These are phyloP conservation scores for Recurvomyces mirabilis DNA, from an alignment of 495 filamentous ascomycete genomes.

Conservation along the genomic window DNA sequence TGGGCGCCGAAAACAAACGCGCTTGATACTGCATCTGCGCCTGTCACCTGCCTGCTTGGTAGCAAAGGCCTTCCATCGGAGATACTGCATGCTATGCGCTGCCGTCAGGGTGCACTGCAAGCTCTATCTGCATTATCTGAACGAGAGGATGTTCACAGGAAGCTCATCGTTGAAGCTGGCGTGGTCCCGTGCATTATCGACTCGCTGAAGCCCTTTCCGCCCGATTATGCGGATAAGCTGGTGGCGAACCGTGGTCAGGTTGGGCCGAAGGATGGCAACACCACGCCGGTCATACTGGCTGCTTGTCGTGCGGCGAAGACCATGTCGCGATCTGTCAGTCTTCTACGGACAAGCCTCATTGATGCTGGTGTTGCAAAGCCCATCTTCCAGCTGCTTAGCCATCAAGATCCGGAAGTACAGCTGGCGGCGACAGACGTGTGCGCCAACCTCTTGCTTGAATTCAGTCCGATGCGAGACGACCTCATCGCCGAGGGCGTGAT, in stretches of 20 bases:
- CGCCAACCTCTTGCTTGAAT: slow-evolving; percentile 73
- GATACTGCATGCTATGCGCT: slow-evolving; percentile 60
- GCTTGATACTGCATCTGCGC: slow-evolving; percentile 2
- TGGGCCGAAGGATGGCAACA: slow-evolving; percentile 34
- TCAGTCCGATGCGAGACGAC: slow-evolving; percentile 78
- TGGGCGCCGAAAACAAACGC: slow-evolving; percentile 26
- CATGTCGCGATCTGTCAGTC: slow-evolving; percentile 71
- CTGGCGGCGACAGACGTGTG: slow-evolving; percentile 72
- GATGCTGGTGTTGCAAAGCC: slow-evolving; percentile 74
- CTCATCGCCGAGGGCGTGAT: slow-evolving; percentile 68
- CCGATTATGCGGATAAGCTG: slow-evolving; percentile 20
- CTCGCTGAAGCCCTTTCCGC: slow-evolving; percentile 51
- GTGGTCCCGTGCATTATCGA: slow-evolving; percentile 72
- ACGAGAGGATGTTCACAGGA: slow-evolving; percentile 75
- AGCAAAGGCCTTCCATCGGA: slow-evolving; percentile 49
- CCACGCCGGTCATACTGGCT: slow-evolving; percentile 60
- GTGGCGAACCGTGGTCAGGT: slow-evolving; percentile 1
- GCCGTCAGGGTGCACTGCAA: slow-evolving; percentile 65
- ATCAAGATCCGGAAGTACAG: slow-evolving; percentile 69
- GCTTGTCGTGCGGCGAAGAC: slow-evolving; percentile 70
- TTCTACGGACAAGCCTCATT: slow-evolving; percentile 73
- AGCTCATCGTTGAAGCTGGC: slow-evolving; percentile 69
- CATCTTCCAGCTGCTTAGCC: slow-evolving; percentile 62
- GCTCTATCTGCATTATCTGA: slow-evolving; percentile 68
- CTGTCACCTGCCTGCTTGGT: slow-evolving; percentile 36